Evolutionary conservation across 352 stramenopile genomes (phyloP).

Genomic region (Globisporangium megalacanthum): DNA sequence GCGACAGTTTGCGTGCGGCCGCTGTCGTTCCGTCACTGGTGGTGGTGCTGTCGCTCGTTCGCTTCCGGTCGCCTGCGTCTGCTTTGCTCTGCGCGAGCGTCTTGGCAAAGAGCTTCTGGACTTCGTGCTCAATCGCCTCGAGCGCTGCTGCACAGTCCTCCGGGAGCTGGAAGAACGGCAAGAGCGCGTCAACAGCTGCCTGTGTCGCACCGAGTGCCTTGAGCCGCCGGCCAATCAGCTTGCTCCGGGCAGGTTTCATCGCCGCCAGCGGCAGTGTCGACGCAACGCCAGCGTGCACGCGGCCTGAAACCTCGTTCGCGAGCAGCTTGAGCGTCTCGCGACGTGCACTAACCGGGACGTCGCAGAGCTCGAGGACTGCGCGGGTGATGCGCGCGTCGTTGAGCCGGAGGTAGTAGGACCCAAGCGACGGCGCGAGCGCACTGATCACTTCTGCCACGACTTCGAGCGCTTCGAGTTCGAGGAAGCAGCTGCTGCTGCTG

Average conservation of each 20-base stretch:
- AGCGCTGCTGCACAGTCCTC: constrained; percentile 56
- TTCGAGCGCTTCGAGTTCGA: constrained; percentile 74
- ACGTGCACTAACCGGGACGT: constrained; percentile 38
- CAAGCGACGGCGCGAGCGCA: constrained; percentile 45
- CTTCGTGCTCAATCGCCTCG: constrained; percentile 58
- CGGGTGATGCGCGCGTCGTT: constrained; percentile 72
- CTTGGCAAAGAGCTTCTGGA: constrained; percentile 53
- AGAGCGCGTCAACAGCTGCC: constrained; percentile 46
- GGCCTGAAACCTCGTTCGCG: constrained; percentile 66
- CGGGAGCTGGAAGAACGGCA: constrained; percentile 74
- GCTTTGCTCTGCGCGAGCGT: constrained; percentile 28
- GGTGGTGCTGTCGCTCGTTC: not conserved
- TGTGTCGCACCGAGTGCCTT: constrained; percentile 48
- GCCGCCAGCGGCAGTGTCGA: constrained; percentile 45
- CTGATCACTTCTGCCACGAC: constrained; percentile 75
- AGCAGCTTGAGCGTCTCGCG: constrained; percentile 74
- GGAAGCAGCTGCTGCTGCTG: constrained; percentile 24
- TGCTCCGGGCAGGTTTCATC: constrained; percentile 64
- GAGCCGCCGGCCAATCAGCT: constrained; percentile 69
- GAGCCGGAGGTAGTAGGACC: constrained; percentile 74
- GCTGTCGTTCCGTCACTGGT: constrained; percentile 1
- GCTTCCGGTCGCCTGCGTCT: constrained; percentile 5
- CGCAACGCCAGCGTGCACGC: constrained; percentile 51
- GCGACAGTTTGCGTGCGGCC: constrained; percentile 41
- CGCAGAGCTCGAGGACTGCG: constrained; percentile 66